Evolutionary conservation across 1,284 basidiomycete genomes (phyloP), one percentile per base, ranked within the genome.

Genomic region (Bondarzewia mesenterica): DNA sequence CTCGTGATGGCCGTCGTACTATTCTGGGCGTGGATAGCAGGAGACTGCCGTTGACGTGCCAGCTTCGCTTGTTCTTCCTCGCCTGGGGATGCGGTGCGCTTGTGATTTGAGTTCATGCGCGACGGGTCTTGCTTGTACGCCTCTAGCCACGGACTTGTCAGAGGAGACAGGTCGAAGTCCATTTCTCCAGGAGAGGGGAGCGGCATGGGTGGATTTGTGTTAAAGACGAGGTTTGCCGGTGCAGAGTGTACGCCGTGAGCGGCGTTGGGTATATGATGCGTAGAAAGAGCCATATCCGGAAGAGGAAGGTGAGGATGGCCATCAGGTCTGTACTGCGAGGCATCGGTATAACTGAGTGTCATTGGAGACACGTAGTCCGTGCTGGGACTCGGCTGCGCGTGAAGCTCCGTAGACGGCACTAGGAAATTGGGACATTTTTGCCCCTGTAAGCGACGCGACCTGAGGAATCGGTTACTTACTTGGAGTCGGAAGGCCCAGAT

Each of bases 131-230:
- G 46, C 50, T 55, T 65, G 63, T 54, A 66, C 16, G 83, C 74
- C 3, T 78, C 81, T 1, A 89, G 69, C 82, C 83, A 86, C 1
- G 85, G 85, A 55, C 85, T 87, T 0, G 83, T 83, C 23, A 89
- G 65, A 0, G 85, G 85, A 2, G 82, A 85, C 42, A 89, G 77
- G 54, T 88, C 82, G 50, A 82, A 74, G 52, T 84, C 83, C 16
- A 84, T 61, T 38, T 83, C 81, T 10, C 68, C 65, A 2, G 74
- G 71, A 1, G 72, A 72, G 32, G 69, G 55, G 44, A 67, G 59
- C 38, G 61, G 55, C 21, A 64, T 55, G 25, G 61, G 65, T 51
- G 56, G 64, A 21, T 58, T 69, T 16, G 67, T 64, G 26, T 65
- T 68, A 60, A 85, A 85, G 10, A 74, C 80, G 38, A 85, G 71